Conservation (phyloP, 2,329 filamentous ascomycete genomes). For the Fusarium sp. region DNA sequence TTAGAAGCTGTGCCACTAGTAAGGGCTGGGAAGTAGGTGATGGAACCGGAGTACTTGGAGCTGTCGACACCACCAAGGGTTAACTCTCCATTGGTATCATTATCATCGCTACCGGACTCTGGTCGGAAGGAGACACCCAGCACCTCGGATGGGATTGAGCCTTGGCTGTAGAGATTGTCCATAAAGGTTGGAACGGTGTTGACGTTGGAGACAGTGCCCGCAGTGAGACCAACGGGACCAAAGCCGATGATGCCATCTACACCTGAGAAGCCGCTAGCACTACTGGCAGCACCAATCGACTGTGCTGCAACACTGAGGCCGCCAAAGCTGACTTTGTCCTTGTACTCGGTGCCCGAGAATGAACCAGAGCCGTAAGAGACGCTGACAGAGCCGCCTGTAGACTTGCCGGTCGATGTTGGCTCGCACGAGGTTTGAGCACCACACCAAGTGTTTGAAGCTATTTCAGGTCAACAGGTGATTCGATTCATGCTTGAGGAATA, state of each 20-base stretch:
- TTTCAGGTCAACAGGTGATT: fast-evolving
- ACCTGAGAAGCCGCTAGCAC: not conserved
- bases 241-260: not conserved
- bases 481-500: fast-evolving
- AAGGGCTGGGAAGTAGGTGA: not conserved
- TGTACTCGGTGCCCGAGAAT: not conserved
- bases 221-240: not conserved
- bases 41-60: not conserved
- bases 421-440: not conserved
- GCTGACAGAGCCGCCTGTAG: not conserved
- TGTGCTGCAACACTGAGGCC: not conserved
- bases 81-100: not conserved
- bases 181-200: not conserved
- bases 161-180: not conserved
- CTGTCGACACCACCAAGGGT: not conserved
- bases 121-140: not conserved
- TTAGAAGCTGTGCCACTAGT: not conserved
- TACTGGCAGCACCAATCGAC: not conserved
- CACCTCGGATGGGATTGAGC: not conserved
- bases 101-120: not conserved
- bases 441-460: not conserved
- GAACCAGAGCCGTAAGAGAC: not conserved
- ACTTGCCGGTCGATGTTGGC: not conserved
- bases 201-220: not conserved
- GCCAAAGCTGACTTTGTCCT: not conserved